Percentiles rank a stretch among this genome's conserved stretches.
These are phyloP conservation scores for Sugiyamaella marilandica DNA, from an alignment of 805 yeast genomes.

Conservation along the genomic window DNA sequence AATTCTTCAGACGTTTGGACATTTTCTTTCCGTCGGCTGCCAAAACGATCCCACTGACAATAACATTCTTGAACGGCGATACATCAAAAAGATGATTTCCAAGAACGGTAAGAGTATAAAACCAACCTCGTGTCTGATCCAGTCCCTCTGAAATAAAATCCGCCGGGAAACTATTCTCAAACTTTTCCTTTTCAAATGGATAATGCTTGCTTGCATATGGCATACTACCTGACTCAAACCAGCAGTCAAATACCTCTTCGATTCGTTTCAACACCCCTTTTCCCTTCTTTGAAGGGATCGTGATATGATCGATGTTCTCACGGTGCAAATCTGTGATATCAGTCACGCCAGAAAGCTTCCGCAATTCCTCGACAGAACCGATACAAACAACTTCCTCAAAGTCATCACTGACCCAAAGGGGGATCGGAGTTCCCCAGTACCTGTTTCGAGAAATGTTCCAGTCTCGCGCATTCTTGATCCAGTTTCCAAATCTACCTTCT, in stretches of 20 bases:
- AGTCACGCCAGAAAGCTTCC: constrained; percentile 72
- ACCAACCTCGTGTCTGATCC: constrained; percentile 99
- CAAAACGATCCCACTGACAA: constrained; percentile 92
- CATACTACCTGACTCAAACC: constrained; percentile 99
- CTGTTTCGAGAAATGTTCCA: constrained; percentile 98
- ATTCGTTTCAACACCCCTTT: constrained; percentile 84
- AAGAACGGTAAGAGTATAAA: constrained; percentile 89
- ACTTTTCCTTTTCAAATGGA: constrained; percentile 83
- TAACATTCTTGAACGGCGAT: constrained; percentile 92
- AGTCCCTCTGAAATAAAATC: constrained; percentile 98
- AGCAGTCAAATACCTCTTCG: constrained; percentile 98
- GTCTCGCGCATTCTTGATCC: constrained; percentile 98
- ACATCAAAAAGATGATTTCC: constrained; percentile 91
- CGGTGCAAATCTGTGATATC: constrained; percentile 91
- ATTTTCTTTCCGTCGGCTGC: constrained; percentile 99
- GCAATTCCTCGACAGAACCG: constrained; percentile 85
- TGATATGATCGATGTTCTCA: constrained; percentile 83
- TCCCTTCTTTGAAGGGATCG: constrained; percentile 88
- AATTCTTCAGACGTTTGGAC: constrained; percentile 97
- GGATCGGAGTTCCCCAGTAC: constrained; percentile 99
- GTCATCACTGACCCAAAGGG: constrained; percentile 96
- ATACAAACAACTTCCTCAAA: constrained; percentile 87
- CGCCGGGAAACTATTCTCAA: constrained; percentile 82
- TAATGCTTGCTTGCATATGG: constrained; percentile 96
- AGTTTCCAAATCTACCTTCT: constrained; percentile 93